These are phyloP conservation scores for Dioscorea zingiberensis DNA, from an alignment of 106 monocot genomes.

Conservation along the genomic window DNA sequence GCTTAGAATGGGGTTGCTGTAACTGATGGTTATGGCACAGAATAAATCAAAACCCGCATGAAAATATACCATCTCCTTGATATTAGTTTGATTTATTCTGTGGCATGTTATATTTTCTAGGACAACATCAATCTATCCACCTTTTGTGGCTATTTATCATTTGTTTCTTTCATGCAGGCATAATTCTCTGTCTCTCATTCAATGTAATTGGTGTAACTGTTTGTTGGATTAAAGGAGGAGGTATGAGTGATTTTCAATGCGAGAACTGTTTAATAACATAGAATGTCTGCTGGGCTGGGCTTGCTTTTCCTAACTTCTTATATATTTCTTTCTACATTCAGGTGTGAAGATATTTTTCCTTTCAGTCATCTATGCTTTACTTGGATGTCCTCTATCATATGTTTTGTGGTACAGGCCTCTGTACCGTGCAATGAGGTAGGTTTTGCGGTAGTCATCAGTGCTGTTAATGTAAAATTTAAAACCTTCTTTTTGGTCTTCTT, in stretches of 20 bases:
- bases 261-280: background rate
- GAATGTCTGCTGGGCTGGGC: background rate
- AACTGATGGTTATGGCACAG: too few species aligned
- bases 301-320: background rate
- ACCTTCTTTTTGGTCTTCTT: too few species aligned
- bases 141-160: too few species aligned
- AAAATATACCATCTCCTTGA: too few species aligned
- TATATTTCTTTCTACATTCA: conserved; percentile 16
- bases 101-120: too few species aligned
- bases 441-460: background rate
- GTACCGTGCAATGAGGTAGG: conserved; percentile 88
- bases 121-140: too few species aligned
- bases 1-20: too few species aligned
- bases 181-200: conserved; percentile 67
- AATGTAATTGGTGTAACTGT: conserved; percentile 74
- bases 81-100: too few species aligned
- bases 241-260: conserved; percentile 10
- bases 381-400: conserved; percentile 84
- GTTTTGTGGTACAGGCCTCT: conserved; percentile 93
- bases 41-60: too few species aligned
- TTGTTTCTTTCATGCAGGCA: conserved; percentile 37
- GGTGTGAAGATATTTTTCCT: conserved; percentile 95
- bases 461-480: too few species aligned
- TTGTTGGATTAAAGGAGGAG: conserved; percentile 63
- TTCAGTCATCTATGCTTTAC: conserved; percentile 76